Evolutionary conservation across 106 monocot genomes (phyloP), one percentile per base, ranked within the genome.

Genomic region (Xerophyta viscosa): DNA sequence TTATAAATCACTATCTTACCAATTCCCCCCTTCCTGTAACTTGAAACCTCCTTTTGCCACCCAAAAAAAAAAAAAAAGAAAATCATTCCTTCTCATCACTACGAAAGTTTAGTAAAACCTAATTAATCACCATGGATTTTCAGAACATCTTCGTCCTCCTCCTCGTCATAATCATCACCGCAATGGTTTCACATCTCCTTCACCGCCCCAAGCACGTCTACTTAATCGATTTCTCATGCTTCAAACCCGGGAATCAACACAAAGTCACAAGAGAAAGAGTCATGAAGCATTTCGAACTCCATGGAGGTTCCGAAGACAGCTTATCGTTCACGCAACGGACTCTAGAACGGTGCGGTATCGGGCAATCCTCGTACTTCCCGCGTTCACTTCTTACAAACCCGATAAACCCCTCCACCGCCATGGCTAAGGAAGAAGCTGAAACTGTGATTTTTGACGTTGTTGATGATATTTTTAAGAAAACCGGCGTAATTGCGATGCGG

Each of bases 351-450:
- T 46, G 18, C n/a, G 46, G 46, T 1, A 13, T 18, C 8, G 66
- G 66, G 3, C 37, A 57, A 27, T 24, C 28, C 0, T 48, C 57
- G 8, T 66, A 66, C 24, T n/a, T 57, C 17, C 57, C 66, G 14
- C n/a, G 13, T 5, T 54, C 54, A 6, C 33, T 54, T 11, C 54
- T 33, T 9, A 20, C 30, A 20, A 20, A 6, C 4, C 31, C 30
- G 17, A 4, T 33, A 0, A 21, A 54, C 54, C 10, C 3, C 8
- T 21, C 30, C 9, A 12, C 8, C 19, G 33, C 3, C 4, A 1
- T 7, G 0, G 54, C 33, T 5, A 31, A 27, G 42, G 29, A 41
- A 39, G 58, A 59, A 44, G 27, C 58, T 15, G 17, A 8, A 18
- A 44, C 7, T 22, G 56, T 57, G 0, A 57, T 57, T 17, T 57